Percentiles rank a stretch among this genome's conserved stretches.
Conservation (phyloP, 1,139 yeast species). For the Saccharomyces hybrid region DNA sequence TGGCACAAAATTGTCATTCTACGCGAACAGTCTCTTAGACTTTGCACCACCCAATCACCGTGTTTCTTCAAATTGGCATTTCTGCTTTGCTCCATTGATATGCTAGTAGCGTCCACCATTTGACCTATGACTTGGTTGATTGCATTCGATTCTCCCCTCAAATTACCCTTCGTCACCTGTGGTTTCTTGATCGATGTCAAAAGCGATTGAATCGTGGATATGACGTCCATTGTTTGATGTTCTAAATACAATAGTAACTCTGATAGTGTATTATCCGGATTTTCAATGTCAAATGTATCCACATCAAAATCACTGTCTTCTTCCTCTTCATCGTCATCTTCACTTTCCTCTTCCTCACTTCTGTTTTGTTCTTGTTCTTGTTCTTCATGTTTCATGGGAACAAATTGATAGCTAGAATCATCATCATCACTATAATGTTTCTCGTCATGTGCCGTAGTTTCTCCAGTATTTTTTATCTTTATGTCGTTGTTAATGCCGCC, state of each 20-base stretch:
- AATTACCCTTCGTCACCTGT: constrained; percentile 65
- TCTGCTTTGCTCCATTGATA: constrained; percentile 83
- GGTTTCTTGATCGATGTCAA: constrained; percentile 69
- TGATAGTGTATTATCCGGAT: constrained; percentile 80
- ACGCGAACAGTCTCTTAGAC: constrained; percentile 74
- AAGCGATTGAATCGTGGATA: constrained; percentile 78
- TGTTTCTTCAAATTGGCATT: constrained; percentile 75
- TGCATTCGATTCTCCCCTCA: constrained; percentile 63
- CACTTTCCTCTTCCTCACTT: constrained; percentile 5
- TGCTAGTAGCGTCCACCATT: constrained; percentile 86
- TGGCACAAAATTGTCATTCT: constrained; percentile 64
- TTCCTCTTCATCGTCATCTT: constrained; percentile 12
- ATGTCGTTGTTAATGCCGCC: not conserved
- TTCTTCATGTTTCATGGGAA: constrained; percentile 6
- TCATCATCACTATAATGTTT: constrained; percentile 6
- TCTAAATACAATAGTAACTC: constrained; percentile 82
- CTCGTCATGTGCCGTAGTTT: constrained; percentile 4
- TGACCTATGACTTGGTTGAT: constrained; percentile 71
- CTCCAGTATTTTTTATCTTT: not conserved
- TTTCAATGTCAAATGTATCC: constrained; percentile 68
- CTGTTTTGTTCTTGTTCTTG: not conserved
- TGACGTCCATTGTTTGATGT: constrained; percentile 89
- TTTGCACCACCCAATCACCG: constrained; percentile 84
- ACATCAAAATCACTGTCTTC: constrained; percentile 44
- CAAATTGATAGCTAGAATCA: constrained; percentile 11